A percentile compares a stretch with the other conserved stretches of the same genome.
Conservation (phyloP, 495 filamentous ascomycete genomes). For the Aspergillus bertholletiae region DNA sequence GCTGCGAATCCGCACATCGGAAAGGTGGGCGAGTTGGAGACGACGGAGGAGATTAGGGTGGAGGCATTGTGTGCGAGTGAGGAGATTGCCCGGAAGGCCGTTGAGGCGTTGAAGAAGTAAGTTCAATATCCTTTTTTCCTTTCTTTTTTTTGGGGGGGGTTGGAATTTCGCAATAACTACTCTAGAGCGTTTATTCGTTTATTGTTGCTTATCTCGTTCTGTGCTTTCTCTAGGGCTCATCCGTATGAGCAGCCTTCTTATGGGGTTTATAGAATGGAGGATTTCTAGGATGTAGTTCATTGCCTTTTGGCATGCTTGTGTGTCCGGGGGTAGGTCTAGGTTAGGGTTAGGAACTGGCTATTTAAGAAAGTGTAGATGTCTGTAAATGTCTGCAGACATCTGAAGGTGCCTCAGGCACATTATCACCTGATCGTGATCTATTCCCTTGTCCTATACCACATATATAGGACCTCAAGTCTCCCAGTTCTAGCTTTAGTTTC, state of each 20-base stretch:
- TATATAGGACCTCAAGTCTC: no score
- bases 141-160: no score
- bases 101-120: conserved; percentile 58
- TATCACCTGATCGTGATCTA: no score
- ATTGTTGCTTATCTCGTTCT: background rate
- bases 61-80: conserved; percentile 47
- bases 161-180: no score
- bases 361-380: no score
- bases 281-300: conserved; percentile 1
- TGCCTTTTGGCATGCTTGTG: background rate
- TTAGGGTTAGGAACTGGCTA: no score
- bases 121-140: conserved; percentile 22
- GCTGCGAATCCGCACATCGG: conserved; percentile 60
- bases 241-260: conserved; percentile 21
- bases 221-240: conserved; percentile 11
- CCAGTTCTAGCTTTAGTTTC: no score
- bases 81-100: conserved; percentile 23
- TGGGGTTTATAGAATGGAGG: conserved; percentile 15
- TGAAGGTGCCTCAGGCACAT: no score
- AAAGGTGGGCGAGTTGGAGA: conserved; percentile 44
- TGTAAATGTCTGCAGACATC: no score
- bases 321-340: no score
- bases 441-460: no score
- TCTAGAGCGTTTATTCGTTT: no score
- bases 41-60: conserved; percentile 47